Percentiles rank a stretch among this genome's conserved stretches.
Conservation (phyloP, 2,329 filamentous ascomycete species). For the Aspergillus ochraceoroseus region DNA sequence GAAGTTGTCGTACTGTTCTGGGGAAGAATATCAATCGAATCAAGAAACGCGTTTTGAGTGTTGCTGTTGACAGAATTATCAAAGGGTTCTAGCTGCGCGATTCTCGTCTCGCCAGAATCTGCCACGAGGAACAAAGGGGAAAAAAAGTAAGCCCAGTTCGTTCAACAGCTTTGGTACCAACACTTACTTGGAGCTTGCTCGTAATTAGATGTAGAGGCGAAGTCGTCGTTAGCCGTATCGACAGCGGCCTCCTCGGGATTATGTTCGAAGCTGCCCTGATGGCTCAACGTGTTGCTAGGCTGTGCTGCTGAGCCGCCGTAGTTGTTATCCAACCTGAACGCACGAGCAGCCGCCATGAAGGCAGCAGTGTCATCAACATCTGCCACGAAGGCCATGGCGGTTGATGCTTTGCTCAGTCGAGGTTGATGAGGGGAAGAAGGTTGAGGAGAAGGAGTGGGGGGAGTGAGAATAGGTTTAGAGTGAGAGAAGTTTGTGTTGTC, state of each 20-base stretch:
- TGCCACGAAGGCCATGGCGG: conserved; percentile 13
- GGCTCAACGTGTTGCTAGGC: conserved; percentile 7
- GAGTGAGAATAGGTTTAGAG: conserved; percentile 3
- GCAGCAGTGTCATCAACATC: conserved; percentile 26
- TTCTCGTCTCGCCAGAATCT: no score
- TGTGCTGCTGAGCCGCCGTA: conserved; percentile 7
- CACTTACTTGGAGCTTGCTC: conserved; percentile 2
- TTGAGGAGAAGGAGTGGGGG: not conserved
- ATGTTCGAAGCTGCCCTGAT: not conserved
- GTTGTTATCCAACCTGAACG: conserved; percentile 12
- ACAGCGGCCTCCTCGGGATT: not conserved
- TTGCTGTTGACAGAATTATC: no score
- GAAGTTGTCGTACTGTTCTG: no score
- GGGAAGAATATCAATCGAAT: no score
- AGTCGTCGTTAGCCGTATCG: not conserved
- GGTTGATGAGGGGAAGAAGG: conserved; percentile 3
- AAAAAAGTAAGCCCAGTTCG: no score
- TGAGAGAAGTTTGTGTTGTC: conserved; percentile 6
- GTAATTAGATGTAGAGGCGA: not conserved
- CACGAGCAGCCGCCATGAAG: conserved; percentile 28
- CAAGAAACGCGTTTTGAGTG: no score
- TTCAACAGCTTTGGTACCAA: not conserved
- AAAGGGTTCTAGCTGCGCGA: no score
- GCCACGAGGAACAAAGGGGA: no score
- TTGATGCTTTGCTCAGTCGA: not conserved